These are phyloP conservation scores for Pichia sp. DNA, from an alignment of 1,139 yeast species.

Conservation along the genomic window DNA sequence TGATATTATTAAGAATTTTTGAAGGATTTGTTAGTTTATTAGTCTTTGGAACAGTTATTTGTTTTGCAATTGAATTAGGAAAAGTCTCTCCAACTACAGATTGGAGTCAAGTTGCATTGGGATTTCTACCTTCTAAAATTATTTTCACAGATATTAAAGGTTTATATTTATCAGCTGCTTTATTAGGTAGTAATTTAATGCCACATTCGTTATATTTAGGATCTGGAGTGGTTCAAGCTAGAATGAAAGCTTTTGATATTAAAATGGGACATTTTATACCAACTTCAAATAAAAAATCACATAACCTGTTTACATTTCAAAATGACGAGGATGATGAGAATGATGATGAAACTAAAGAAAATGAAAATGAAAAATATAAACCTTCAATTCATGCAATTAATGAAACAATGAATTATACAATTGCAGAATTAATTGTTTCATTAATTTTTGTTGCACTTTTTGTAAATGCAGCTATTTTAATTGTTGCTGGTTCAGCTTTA, in stretches of 20 bases:
- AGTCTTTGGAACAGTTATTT: constrained; percentile 76
- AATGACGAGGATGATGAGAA: constrained; percentile 4
- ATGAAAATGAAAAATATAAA: constrained; percentile 43
- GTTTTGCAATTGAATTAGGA: constrained; percentile 76
- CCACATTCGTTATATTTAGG: constrained; percentile 93
- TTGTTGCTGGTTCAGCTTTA: constrained; percentile 80
- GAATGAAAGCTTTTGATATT: constrained; percentile 75
- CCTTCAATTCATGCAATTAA: constrained; percentile 71
- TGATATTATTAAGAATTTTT: constrained; percentile 70
- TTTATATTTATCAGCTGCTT: constrained; percentile 78
- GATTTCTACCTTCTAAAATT: constrained; percentile 72
- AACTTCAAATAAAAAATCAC: constrained; percentile 16
- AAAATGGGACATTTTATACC: constrained; percentile 50
- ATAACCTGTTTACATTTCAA: constrained; percentile 19
- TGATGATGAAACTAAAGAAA: constrained; percentile 43
- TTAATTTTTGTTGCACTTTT: constrained; percentile 76
- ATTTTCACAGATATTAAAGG: constrained; percentile 71
- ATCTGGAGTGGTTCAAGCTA: constrained; percentile 86
- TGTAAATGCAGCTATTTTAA: constrained; percentile 77
- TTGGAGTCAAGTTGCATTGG: constrained; percentile 42
- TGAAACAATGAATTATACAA: constrained; percentile 64
- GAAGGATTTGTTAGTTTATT: constrained; percentile 73
- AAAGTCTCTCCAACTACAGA: constrained; percentile 46
- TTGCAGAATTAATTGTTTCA: constrained; percentile 70
- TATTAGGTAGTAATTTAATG: constrained; percentile 96